Evolutionary conservation across 2,329 filamentous ascomycete species (phyloP).

Genomic region (Aspergillus quadricinctus): DNA sequence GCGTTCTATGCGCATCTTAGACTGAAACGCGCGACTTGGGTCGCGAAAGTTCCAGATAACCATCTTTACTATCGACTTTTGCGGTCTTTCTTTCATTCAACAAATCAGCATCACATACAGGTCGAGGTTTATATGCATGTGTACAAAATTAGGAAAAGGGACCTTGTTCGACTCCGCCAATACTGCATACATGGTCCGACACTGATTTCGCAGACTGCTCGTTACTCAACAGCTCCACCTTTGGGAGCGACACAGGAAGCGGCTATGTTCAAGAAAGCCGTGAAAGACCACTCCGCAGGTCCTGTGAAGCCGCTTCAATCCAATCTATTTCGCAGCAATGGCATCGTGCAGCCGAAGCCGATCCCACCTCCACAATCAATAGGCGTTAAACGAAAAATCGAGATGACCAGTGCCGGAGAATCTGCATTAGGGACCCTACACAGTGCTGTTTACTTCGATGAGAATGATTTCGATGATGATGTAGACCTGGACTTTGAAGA

Average conservation of each 20-base stretch:
- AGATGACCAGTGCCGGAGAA: constrained; percentile 25
- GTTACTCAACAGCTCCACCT: constrained; percentile 25
- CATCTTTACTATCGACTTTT: not conserved
- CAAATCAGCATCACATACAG: not conserved
- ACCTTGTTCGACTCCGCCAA: constrained; percentile 18
- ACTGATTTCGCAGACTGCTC: constrained; percentile 16
- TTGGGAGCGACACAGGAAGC: constrained; percentile 11
- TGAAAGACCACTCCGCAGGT: constrained; percentile 33
- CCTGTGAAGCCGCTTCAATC: constrained; percentile 32
- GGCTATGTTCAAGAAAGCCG: constrained; percentile 40
- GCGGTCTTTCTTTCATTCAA: not conserved
- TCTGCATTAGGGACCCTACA: constrained; percentile 42
- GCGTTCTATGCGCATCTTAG: not conserved
- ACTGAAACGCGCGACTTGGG: not conserved
- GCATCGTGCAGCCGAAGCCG: constrained; percentile 14
- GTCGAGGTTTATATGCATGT: constrained; percentile 24
- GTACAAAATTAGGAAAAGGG: constrained; percentile 12
- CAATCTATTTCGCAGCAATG: constrained; percentile 25
- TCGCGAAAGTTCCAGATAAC: not conserved
- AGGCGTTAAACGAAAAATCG: constrained; percentile 38
- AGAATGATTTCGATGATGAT: constrained; percentile 85
- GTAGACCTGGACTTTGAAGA: constrained; percentile 59
- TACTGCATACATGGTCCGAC: constrained; percentile 17
- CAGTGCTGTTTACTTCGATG: constrained; percentile 59
- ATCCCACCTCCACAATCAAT: constrained; percentile 20